phyloP scores from a whole-genome alignment of 2,329 filamentous ascomycete genomes.

The Massarina eburnea region DNA sequence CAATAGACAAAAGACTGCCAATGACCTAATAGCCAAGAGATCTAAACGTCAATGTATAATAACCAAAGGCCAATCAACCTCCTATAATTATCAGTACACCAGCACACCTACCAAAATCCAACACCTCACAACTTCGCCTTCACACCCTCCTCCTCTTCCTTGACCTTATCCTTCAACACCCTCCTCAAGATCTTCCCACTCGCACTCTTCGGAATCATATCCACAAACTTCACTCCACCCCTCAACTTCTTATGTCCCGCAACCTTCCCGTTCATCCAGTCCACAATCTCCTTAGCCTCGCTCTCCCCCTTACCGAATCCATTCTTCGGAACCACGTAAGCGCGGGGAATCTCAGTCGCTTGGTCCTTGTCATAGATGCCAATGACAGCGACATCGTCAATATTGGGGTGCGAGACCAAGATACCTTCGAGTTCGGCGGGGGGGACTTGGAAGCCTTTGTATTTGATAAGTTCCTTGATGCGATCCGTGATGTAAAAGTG shows the following conservation, averaged over 20 bases:
- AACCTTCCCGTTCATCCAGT: constrained; percentile 47
- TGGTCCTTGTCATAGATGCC: constrained; percentile 49
- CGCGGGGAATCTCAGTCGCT: constrained; percentile 48
- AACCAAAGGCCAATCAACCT: too few species aligned
- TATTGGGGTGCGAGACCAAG: constrained; percentile 44
- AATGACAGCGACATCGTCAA: constrained; percentile 50
- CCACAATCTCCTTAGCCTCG: constrained; percentile 43
- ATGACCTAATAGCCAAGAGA: too few species aligned
- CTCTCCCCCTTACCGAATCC: constrained; percentile 33
- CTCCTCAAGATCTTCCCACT: constrained; percentile 52
- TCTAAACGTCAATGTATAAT: too few species aligned
- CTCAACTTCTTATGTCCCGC: constrained; percentile 51
- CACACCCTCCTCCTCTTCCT: constrained; percentile 40
- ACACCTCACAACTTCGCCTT: constrained; percentile 48
- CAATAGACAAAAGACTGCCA: too few species aligned
- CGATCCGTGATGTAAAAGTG: constrained; percentile 92
- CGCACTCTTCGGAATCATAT: constrained; percentile 52
- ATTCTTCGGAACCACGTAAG: constrained; percentile 38
- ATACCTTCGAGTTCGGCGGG: constrained; percentile 52
- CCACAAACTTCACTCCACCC: constrained; percentile 49
- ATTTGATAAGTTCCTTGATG: constrained; percentile 48
- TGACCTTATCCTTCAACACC: constrained; percentile 47
- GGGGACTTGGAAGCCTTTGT: constrained; percentile 52
- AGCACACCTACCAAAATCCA: too few species aligned
- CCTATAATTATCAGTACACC: too few species aligned